Evolutionary conservation across 768 basidiomycete genomes (phyloP).

Genomic region (Fomitopsis serialis): DNA sequence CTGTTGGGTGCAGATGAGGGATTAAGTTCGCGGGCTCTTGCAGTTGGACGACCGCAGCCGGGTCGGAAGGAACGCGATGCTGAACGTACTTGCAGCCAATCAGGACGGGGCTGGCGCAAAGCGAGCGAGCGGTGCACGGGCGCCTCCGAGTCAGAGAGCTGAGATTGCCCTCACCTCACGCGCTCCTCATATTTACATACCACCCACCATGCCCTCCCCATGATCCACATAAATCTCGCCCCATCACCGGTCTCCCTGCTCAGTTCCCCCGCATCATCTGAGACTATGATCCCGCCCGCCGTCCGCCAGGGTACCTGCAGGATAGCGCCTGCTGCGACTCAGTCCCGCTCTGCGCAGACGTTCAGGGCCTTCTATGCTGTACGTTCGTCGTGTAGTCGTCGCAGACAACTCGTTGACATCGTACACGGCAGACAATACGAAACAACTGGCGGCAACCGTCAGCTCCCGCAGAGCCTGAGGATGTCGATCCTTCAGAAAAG

Average conservation of each 20-base stretch:
- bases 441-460: slow-evolving; percentile 13
- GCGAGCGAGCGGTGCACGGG: neutral
- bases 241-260: neutral
- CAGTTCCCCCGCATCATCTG: neutral
- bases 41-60: neutral
- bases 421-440: slow-evolving; percentile 19
- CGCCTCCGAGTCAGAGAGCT: neutral
- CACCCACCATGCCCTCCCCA: slow-evolving; percentile 6
- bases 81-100: neutral
- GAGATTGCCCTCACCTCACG: neutral
- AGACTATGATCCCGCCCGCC: slow-evolving; percentile 11
- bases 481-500: slow-evolving; percentile 24
- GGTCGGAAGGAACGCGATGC: neutral
- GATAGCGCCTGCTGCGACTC: slow-evolving; percentile 3
- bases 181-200: neutral
- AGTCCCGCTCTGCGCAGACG: slow-evolving; percentile 21
- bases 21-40: neutral
- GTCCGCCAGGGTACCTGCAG: slow-evolving; percentile 4
- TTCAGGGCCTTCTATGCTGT: slow-evolving; percentile 29
- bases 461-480: slow-evolving; percentile 17
- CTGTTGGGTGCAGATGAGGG: neutral
- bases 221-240: slow-evolving; percentile 6
- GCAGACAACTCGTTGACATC: neutral
- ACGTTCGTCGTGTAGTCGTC: slow-evolving; percentile 6
- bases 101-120: neutral